Evolutionary conservation across 805 yeast genomes (phyloP).

Genomic region (Kregervanrija pseudodelftensis): DNA sequence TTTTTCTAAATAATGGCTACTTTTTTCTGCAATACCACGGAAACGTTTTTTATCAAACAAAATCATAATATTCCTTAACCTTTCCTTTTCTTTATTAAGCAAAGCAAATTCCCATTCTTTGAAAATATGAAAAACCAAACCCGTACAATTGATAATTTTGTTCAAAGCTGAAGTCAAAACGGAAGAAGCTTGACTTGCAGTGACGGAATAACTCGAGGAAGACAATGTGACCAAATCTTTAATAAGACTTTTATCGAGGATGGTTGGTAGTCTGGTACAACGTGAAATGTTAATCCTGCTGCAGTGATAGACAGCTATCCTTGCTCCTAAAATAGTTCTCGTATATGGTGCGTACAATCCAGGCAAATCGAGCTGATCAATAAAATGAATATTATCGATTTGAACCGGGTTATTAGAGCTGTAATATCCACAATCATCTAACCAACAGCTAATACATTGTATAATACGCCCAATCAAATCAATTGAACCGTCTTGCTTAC

Average conservation of each 20-base stretch:
- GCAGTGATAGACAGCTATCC: slow-evolving; percentile 67
- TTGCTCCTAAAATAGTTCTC: slow-evolving; percentile 66
- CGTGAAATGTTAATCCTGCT: slow-evolving; percentile 66
- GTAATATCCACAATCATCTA: slow-evolving; percentile 25
- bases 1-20: slow-evolving; percentile 42
- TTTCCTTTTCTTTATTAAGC: slow-evolving; percentile 39
- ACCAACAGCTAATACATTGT: slow-evolving; percentile 63
- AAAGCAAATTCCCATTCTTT: slow-evolving; percentile 39
- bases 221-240: slow-evolving; percentile 58
- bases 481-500: slow-evolving; percentile 53
- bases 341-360: slow-evolving; percentile 66
- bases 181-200: slow-evolving; percentile 63
- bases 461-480: slow-evolving; percentile 54
- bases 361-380: slow-evolving; percentile 48
- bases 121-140: slow-evolving; percentile 41
- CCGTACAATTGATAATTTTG: slow-evolving; percentile 52
- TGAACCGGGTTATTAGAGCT: slow-evolving; percentile 21
- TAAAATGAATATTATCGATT: slow-evolving; percentile 32
- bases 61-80: slow-evolving; percentile 57
- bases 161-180: slow-evolving; percentile 63
- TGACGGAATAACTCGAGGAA: slow-evolving; percentile 61
- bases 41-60: slow-evolving; percentile 53
- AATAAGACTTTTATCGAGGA: slow-evolving; percentile 54
- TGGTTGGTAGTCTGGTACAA: slow-evolving; percentile 64
- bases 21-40: slow-evolving; percentile 49